phyloP scores from a whole-genome alignment of 23 red algal species.

The Gracilaria vermiculophylla region DNA sequence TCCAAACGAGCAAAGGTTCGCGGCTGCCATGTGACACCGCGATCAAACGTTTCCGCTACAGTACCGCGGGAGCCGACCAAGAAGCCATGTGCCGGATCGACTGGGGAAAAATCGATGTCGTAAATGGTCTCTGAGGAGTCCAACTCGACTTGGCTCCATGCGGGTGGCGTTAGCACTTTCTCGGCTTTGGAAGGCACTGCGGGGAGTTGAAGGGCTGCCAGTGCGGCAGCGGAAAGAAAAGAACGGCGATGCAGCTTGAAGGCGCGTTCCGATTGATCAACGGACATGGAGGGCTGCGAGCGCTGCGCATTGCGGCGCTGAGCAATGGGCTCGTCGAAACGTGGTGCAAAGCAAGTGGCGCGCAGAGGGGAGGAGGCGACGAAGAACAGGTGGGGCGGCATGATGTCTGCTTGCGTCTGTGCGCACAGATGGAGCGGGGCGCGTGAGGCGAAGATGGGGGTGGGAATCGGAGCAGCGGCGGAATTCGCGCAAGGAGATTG shows the following conservation, averaged over 20 bases:
- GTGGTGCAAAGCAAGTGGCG: neutral
- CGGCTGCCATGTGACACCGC: conserved; percentile 80
- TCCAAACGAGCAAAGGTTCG: conserved; percentile 82
- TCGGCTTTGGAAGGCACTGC: neutral
- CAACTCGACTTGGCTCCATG: conserved; percentile 58
- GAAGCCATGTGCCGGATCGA: conserved; percentile 83
- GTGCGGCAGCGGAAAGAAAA: conserved; percentile 47
- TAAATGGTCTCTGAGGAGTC: conserved; percentile 61
- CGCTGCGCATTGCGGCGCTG: neutral
- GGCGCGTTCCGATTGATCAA: neutral
- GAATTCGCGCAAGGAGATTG: neutral
- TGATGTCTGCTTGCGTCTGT: neutral
- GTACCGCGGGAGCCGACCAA: conserved; percentile 89
- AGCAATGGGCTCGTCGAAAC: neutral
- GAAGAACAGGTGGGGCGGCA: neutral
- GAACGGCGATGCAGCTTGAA: conserved; percentile 9
- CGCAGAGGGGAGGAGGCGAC: neutral
- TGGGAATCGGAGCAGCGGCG: neutral
- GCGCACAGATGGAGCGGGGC: neutral
- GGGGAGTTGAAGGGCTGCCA: neutral
- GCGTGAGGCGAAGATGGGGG: too few relatives aligned
- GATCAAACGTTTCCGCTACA: conserved; percentile 86
- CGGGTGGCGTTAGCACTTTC: conserved; percentile 20
- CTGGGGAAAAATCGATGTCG: conserved; percentile 72
- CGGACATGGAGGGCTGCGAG: neutral